Conservation (phyloP, 1,139 yeast species). For the Spencermartinsiella ligniputridi region DNA sequence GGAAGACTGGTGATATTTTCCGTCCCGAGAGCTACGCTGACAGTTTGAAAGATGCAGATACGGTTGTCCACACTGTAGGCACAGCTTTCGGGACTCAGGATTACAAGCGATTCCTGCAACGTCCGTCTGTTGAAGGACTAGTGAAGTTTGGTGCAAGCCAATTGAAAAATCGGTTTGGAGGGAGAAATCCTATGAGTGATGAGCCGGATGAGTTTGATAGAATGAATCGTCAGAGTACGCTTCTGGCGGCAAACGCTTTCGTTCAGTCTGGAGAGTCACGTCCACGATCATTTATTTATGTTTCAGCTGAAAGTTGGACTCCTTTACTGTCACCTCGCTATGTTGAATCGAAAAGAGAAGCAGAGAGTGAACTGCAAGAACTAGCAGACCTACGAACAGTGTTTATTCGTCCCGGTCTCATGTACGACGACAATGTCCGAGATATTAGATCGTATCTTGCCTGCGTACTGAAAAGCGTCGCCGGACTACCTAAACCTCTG, state of each 20-base stretch:
- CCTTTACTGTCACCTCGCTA: slow-evolving; percentile 57
- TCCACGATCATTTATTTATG: slow-evolving; percentile 51
- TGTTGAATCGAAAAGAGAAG: slow-evolving; percentile 68
- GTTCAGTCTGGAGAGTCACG: slow-evolving; percentile 19
- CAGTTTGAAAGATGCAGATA: slow-evolving; percentile 46
- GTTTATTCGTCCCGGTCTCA: slow-evolving; percentile 71
- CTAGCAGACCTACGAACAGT: slow-evolving; percentile 50
- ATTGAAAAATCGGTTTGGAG: slow-evolving; percentile 9
- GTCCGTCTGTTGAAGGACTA: slow-evolving; percentile 9
- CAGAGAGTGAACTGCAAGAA: slow-evolving; percentile 53
- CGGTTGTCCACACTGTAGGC: slow-evolving; percentile 85
- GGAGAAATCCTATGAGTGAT: slow-evolving; percentile 25
- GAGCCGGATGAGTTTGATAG: slow-evolving; percentile 49
- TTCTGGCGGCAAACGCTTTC: slow-evolving; percentile 56
- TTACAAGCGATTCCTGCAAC: slow-evolving; percentile 49
- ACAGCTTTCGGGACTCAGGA: slow-evolving; percentile 60
- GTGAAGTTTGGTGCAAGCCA: slow-evolving; percentile 7
- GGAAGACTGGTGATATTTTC: slow-evolving; percentile 68
- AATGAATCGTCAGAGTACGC: slow-evolving; percentile 67
- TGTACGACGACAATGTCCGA: slow-evolving; percentile 54
- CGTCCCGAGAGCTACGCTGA: slow-evolving; percentile 53
- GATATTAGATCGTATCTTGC: slow-evolving; percentile 9
- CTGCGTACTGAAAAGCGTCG: slow-evolving; percentile 5
- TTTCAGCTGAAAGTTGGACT: slow-evolving; percentile 68
- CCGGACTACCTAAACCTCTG: slow-evolving; percentile 40